phyloP scores from a whole-genome alignment of 495 filamentous ascomycete genomes.

The Elaphomyces granulatus region DNA sequence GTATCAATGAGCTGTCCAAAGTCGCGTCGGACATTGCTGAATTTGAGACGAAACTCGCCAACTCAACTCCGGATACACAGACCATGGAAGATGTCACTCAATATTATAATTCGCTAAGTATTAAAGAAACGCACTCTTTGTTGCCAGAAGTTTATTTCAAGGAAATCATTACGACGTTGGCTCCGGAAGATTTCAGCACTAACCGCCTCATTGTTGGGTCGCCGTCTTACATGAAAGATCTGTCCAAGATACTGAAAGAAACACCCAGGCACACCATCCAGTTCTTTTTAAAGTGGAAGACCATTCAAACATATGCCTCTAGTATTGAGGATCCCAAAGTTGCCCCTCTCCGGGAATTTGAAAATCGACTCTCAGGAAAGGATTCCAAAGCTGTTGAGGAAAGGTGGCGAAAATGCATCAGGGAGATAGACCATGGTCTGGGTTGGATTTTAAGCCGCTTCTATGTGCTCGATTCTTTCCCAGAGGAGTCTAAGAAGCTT shows the following conservation, averaged over 20 bases:
- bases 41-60: slow-evolving; percentile 47
- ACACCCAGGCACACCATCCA: slow-evolving; percentile 36
- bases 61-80: slow-evolving; percentile 41
- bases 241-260: slow-evolving; percentile 33
- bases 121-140: slow-evolving; percentile 37
- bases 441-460: slow-evolving; percentile 50
- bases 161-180: slow-evolving; percentile 37
- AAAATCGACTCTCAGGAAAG: slow-evolving; percentile 41
- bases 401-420: slow-evolving; percentile 55
- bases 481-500: slow-evolving; percentile 45
- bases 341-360: slow-evolving; percentile 43
- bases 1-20: slow-evolving; percentile 9
- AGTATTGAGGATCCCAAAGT: slow-evolving; percentile 44
- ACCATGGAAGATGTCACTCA: slow-evolving; percentile 44
- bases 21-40: slow-evolving; percentile 35
- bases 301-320: slow-evolving; percentile 36
- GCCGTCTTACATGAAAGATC: slow-evolving; percentile 38
- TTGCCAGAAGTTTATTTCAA: slow-evolving; percentile 41
- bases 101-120: slow-evolving; percentile 41
- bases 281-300: slow-evolving; percentile 46
- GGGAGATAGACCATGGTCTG: slow-evolving; percentile 39
- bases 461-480: slow-evolving; percentile 51
- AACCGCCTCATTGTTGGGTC: slow-evolving; percentile 43
- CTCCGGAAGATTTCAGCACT: slow-evolving; percentile 33
- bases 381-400: slow-evolving; percentile 50